Evolutionary conservation across 1,284 basidiomycete species (phyloP), one percentile per base, ranked within the genome.

Genomic region (Chondrostereum purpureum): DNA sequence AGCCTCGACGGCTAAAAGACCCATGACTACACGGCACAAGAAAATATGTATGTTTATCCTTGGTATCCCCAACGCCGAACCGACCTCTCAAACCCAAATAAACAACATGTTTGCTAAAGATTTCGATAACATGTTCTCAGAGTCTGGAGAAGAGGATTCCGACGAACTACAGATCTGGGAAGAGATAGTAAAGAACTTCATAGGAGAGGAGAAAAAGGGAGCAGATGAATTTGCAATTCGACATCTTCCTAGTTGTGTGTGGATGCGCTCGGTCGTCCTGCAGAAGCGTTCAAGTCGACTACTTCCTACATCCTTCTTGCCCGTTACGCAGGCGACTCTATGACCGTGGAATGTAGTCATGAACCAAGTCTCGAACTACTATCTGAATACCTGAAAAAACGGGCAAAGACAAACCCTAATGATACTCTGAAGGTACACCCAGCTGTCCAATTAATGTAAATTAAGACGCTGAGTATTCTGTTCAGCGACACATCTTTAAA

Each of bases 301-400:
- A 43, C 55, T 0, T 63, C 64, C 4, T 59, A 64, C 41, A 55
- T 62, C 22, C 48, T 69, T 36, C 59, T 58, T 11, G 55, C 64
- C 14, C 58, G 64, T 24, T 18, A 50, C 56, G 11, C 46, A 47
- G 53, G 51, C 3, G 53, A 51, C 17, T 50, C 55, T 4, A 49
- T 62, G 17, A 39, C 52, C 31, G 45, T 66, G n/a, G 56, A 63
- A 41, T 58, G 57, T 23, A 66, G 63, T 43, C 62, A 65, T 41
- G 57, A 64, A 43, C 51, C 54, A 13, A 63, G 58, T 19, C 54
- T 66, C 2, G 57, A 62, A 21, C 49, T 65, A 5, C 44, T 68
- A n/a, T 53, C 52, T 14, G 42, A 53, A 5, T 68, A 68, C 47
- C 48, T 67, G 44, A 60, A 58, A 13, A 66, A 61, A 46, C 67